phyloP scores from a whole-genome alignment of 2,329 filamentous ascomycete species.

The Calonectria pseudoreteaudii region DNA sequence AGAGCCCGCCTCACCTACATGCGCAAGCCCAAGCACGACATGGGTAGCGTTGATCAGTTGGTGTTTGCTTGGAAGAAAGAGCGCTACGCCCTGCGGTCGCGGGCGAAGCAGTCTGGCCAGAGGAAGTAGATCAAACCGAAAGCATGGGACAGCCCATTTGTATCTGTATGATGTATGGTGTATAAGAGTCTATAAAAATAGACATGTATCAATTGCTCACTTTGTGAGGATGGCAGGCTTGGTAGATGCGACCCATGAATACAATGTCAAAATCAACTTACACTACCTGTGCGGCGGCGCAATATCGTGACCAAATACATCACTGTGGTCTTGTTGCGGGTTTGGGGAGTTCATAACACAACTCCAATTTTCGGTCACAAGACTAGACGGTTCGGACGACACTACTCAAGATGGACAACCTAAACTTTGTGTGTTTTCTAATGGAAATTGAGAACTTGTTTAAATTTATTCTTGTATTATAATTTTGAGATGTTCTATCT shows the following conservation, averaged over 20 bases:
- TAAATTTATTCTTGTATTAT: neutral
- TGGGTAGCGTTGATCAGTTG: conserved; percentile 85
- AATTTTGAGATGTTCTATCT: neutral
- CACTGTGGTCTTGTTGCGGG: neutral
- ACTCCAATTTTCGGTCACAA: neutral
- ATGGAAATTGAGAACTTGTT: neutral
- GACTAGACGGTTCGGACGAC: neutral
- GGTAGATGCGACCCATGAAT: neutral
- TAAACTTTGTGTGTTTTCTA: neutral
- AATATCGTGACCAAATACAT: neutral
- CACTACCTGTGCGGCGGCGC: neutral
- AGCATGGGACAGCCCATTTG: conserved; percentile 26
- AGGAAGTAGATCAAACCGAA: conserved; percentile 30
- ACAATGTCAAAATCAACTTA: neutral
- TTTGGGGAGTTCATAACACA: neutral
- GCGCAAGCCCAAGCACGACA: conserved; percentile 87
- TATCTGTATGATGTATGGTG: conserved; percentile 49
- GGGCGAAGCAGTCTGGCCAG: conserved; percentile 44
- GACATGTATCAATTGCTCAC: conserved; percentile 29
- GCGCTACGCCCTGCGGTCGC: conserved; percentile 53
- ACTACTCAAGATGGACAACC: neutral
- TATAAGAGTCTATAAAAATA: conserved; percentile 39
- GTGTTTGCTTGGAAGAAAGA: conserved; percentile 68
- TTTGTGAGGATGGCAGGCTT: neutral
- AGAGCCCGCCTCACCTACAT: conserved; percentile 92